Percentiles rank a stretch among this genome's conserved stretches.
These are phyloP conservation scores for Nothomitra cinnamomea DNA, from an alignment of 2,329 filamentous ascomycete species.

Conservation along the genomic window DNA sequence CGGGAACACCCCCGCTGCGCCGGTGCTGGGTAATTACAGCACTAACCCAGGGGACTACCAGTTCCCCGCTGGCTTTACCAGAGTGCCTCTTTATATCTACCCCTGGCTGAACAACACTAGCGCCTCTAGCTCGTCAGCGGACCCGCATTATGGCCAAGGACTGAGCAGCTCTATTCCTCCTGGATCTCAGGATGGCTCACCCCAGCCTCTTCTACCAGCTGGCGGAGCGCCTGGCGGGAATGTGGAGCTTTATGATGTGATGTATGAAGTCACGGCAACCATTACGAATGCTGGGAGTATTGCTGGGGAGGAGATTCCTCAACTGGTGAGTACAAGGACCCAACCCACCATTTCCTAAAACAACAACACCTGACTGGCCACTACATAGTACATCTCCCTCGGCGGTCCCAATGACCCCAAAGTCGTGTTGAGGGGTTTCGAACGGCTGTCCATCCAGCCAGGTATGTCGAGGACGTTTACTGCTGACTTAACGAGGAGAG, in stretches of 20 bases:
- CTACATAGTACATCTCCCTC: constrained; percentile 54
- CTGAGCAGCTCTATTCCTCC: constrained; percentile 27
- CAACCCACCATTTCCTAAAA: constrained; percentile 14
- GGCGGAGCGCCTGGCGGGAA: constrained; percentile 44
- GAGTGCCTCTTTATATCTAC: constrained; percentile 41
- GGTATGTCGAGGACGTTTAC: constrained; percentile 51
- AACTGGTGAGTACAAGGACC: constrained; percentile 19
- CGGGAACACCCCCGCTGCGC: constrained; percentile 36
- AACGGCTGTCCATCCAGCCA: constrained; percentile 53
- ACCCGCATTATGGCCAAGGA: constrained; percentile 36
- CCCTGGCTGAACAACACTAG: constrained; percentile 46
- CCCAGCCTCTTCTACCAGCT: constrained; percentile 39
- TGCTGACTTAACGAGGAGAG: constrained; percentile 56
- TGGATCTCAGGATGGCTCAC: constrained; percentile 31
- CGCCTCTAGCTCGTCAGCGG: constrained; percentile 31
- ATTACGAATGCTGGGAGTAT: constrained; percentile 34
- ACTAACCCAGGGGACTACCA: constrained; percentile 34
- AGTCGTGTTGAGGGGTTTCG: constrained; percentile 60
- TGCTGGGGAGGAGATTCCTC: constrained; percentile 34
- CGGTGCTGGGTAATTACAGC: constrained; percentile 31
- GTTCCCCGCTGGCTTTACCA: constrained; percentile 35
- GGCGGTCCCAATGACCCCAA: constrained; percentile 58
- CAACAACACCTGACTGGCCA: too few relatives aligned
- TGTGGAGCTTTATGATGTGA: constrained; percentile 32
- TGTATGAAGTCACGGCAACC: constrained; percentile 31